These are phyloP conservation scores for Mariannaea elegans DNA, from an alignment of 2,329 filamentous ascomycete species.

Conservation along the genomic window DNA sequence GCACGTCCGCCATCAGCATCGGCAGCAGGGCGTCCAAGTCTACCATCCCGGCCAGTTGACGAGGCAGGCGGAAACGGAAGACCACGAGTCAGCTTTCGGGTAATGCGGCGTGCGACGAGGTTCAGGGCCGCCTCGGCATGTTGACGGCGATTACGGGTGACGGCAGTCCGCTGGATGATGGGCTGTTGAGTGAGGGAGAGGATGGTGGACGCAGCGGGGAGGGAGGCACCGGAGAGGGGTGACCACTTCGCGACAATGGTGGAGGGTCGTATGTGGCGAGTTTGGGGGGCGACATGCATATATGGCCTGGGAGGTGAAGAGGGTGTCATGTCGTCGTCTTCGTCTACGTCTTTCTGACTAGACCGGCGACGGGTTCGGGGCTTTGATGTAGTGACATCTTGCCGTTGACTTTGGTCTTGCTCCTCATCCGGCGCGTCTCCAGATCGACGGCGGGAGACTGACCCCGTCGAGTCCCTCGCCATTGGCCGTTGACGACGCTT, in stretches of 20 bases:
- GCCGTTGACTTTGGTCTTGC: slow-evolving; percentile 15
- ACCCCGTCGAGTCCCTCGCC: slow-evolving; percentile 7
- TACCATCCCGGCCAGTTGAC: slow-evolving; percentile 31
- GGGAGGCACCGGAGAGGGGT: slow-evolving; percentile 61
- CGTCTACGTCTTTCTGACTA: slow-evolving; percentile 23
- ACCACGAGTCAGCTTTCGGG: slow-evolving; percentile 65
- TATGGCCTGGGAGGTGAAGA: slow-evolving; percentile 50
- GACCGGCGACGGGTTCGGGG: slow-evolving; percentile 26
- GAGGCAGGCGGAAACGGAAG: slow-evolving; percentile 72
- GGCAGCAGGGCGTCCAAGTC: slow-evolving; percentile 23
- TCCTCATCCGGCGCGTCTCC: slow-evolving; percentile 4
- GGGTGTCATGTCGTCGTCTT: slow-evolving; percentile 29
- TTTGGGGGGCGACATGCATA: slow-evolving; percentile 60
- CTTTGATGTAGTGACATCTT: slow-evolving; percentile 14
- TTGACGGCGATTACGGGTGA: slow-evolving; percentile 56
- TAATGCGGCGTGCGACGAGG: slow-evolving; percentile 63
- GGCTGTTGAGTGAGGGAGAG: slow-evolving; percentile 68
- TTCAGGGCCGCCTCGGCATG: slow-evolving; percentile 66
- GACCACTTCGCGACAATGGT: slow-evolving; percentile 76
- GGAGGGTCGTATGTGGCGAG: slow-evolving; percentile 65
- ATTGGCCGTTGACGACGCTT: slow-evolving; percentile 26
- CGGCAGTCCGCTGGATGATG: slow-evolving; percentile 65
- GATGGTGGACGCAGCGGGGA: slow-evolving; percentile 64
- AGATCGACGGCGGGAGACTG: background rate
- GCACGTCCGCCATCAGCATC: slow-evolving; percentile 56